phyloP scores from a whole-genome alignment of 2,329 filamentous ascomycete genomes.

The Fusarium hostae region DNA sequence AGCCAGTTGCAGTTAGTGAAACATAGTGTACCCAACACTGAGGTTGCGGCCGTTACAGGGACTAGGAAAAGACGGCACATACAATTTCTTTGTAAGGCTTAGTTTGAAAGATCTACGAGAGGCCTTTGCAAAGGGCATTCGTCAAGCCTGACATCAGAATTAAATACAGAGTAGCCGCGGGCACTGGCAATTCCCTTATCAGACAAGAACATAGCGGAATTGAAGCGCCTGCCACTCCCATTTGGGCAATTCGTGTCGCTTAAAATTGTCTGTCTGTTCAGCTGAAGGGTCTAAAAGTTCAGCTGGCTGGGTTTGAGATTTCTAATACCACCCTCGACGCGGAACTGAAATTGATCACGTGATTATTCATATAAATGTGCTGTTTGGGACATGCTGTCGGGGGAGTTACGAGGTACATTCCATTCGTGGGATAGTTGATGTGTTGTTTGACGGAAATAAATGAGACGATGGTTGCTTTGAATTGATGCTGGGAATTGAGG shows the following conservation, averaged over 20 bases:
- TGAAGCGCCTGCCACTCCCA: slow-evolving; percentile 6
- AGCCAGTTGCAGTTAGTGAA: slow-evolving; percentile 9
- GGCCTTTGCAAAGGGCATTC: slow-evolving; percentile 1
- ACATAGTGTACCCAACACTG: neutral
- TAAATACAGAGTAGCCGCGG: neutral
- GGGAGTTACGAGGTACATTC: neutral
- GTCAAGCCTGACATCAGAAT: neutral
- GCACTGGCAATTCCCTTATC: neutral
- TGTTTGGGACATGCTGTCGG: neutral
- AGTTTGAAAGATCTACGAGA: slow-evolving; percentile 2
- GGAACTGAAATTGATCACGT: slow-evolving; percentile 3
- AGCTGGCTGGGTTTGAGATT: slow-evolving; percentile 4
- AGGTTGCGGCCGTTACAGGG: slow-evolving; percentile 14
- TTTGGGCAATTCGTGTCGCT: slow-evolving; percentile 37
- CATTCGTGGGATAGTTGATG: slow-evolving; percentile 6
- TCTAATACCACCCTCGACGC: slow-evolving; percentile 6
- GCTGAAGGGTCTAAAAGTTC: slow-evolving; percentile 21
- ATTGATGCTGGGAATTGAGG: neutral
- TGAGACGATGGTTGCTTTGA: slow-evolving; percentile 2
- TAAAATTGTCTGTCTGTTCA: slow-evolving; percentile 18
- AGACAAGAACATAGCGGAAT: slow-evolving; percentile 24
- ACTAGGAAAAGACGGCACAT: neutral
- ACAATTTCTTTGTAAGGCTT: slow-evolving; percentile 4
- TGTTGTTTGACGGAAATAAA: neutral
- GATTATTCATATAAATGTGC: neutral